A percentile compares a stretch with the other conserved stretches of the same genome.
These are phyloP conservation scores for Sicyos edulis DNA, from an alignment of 306 rosid genomes.

Conservation along the genomic window DNA sequence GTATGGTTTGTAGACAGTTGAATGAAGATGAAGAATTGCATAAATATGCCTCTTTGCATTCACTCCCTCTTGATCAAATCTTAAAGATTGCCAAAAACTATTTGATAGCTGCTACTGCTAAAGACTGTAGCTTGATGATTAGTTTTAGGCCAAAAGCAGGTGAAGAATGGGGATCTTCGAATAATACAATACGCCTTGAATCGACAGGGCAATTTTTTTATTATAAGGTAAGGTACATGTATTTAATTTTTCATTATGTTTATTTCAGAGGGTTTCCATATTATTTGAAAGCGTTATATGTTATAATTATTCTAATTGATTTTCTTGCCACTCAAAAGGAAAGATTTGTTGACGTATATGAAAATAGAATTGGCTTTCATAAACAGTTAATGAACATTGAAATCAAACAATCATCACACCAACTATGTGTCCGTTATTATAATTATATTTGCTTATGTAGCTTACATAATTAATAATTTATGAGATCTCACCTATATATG, in stretches of 20 bases:
- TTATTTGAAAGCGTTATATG: not conserved
- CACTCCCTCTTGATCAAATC: slow-evolving; percentile 66
- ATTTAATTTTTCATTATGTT: slow-evolving; percentile 6
- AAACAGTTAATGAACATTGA: slow-evolving; percentile 10
- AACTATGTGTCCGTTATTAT: not conserved
- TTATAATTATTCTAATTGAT: not conserved
- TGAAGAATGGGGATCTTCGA: slow-evolving; percentile 37
- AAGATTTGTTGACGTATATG: not conserved
- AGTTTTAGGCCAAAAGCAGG: slow-evolving; percentile 58
- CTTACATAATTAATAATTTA: not conserved
- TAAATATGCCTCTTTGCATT: slow-evolving; percentile 57
- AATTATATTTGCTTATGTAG: not conserved
- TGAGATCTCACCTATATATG: no score
- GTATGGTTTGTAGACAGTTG: slow-evolving; percentile 57
- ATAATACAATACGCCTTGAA: slow-evolving; percentile 41
- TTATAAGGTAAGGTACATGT: slow-evolving; percentile 49
- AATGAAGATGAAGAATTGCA: slow-evolving; percentile 36
- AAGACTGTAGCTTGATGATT: slow-evolving; percentile 90
- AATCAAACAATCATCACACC: not conserved
- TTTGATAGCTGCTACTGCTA: slow-evolving; percentile 75
- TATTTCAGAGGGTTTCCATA: not conserved
- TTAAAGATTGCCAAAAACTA: slow-evolving; percentile 68
- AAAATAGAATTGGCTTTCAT: not conserved
- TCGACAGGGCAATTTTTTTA: slow-evolving; percentile 67
- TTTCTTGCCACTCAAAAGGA: not conserved